These are phyloP conservation scores for Erythrophleum ivorense DNA, from an alignment of 331 rosid species.

Conservation along the genomic window DNA sequence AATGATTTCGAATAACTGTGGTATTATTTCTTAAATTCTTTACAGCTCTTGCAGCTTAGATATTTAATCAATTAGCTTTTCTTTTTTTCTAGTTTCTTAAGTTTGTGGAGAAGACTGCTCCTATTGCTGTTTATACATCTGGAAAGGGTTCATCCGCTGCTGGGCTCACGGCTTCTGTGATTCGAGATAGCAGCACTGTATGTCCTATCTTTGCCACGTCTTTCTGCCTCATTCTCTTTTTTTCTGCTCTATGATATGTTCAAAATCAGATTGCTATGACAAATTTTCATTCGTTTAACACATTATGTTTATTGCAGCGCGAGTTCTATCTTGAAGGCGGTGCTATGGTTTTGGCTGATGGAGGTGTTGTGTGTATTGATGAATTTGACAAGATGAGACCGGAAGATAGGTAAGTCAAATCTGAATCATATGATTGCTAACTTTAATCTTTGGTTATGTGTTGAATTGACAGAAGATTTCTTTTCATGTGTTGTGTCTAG, in stretches of 20 bases:
- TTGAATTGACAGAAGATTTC: slow-evolving; percentile 11
- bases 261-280: slow-evolving; percentile 18
- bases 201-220: slow-evolving; percentile 44
- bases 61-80: slow-evolving; percentile 23
- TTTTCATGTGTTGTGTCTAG: slow-evolving; percentile 55
- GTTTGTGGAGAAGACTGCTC: slow-evolving; percentile 97
- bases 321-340: slow-evolving; percentile 99
- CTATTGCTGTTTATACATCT: slow-evolving; percentile 93
- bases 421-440: slow-evolving; percentile 30
- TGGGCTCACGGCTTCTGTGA: slow-evolving; percentile 95
- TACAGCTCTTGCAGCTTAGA: not conserved
- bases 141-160: slow-evolving; percentile 99
- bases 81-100: slow-evolving; percentile 92
- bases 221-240: slow-evolving; percentile 17
- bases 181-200: slow-evolving; percentile 79
- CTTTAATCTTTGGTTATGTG: slow-evolving; percentile 5
- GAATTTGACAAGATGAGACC: too few species aligned
- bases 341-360: slow-evolving; percentile 98
- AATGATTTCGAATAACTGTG: too few species aligned
- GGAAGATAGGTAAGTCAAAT: slow-evolving; percentile 94
- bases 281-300: slow-evolving; percentile 2
- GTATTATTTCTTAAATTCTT: too few species aligned
- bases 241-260: slow-evolving; percentile 24
- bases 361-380: too few species aligned
- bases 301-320: slow-evolving; percentile 57